Evolutionary conservation across 192 early-diverging fungal species (phyloP).

Genomic region (Backusella psychrophila): DNA sequence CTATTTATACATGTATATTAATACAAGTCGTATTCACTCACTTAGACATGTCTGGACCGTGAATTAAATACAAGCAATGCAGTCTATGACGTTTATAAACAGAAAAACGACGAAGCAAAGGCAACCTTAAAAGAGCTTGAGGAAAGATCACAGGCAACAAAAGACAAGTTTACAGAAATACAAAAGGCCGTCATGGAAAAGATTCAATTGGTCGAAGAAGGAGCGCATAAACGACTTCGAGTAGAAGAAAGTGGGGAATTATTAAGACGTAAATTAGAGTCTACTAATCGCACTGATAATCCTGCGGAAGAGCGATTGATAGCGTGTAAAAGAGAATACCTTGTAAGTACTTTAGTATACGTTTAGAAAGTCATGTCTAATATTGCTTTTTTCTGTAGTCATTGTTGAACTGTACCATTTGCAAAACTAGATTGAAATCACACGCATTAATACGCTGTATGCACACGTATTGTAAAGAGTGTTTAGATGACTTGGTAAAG

Average conservation of each 20-base stretch:
- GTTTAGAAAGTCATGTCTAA: not conserved
- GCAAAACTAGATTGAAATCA: conserved; percentile 82
- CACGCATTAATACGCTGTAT: conserved; percentile 86
- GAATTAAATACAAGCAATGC: conserved; percentile 6
- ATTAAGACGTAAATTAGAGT: conserved; percentile 58
- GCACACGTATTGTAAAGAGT: conserved; percentile 94
- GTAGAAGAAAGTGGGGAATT: conserved; percentile 66
- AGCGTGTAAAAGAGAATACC: conserved; percentile 51
- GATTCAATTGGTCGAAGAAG: conserved; percentile 34
- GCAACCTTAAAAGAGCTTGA: conserved; percentile 42
- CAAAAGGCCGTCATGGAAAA: conserved; percentile 14
- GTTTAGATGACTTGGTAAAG: conserved; percentile 57
- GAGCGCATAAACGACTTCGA: conserved; percentile 44
- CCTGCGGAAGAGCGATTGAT: conserved; percentile 57
- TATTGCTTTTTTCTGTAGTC: conserved; percentile 47
- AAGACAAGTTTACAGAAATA: conserved; percentile 50
- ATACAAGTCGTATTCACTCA: not conserved
- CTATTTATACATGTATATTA: too few relatives aligned
- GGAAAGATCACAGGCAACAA: conserved; percentile 49
- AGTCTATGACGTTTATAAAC: conserved; percentile 15
- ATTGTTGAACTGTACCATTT: conserved; percentile 89
- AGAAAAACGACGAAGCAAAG: conserved; percentile 18
- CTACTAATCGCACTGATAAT: conserved; percentile 59
- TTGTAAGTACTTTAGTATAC: conserved; percentile 12
- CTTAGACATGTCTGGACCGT: conserved; percentile 16